Conservation (phyloP, 2,329 filamentous ascomycete genomes). For the Monilinia fructigena region DNA sequence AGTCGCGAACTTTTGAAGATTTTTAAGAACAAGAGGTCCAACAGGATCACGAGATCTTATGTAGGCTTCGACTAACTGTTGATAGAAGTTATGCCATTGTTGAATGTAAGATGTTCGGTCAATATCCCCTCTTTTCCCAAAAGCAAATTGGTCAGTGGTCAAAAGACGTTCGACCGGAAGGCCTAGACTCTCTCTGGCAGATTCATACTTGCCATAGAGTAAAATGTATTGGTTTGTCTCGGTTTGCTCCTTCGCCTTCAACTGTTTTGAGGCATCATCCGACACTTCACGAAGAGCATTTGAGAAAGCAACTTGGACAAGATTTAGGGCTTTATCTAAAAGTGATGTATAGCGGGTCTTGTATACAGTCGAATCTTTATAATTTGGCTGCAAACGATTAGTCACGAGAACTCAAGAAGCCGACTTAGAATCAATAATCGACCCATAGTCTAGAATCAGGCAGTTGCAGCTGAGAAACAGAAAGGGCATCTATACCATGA, state of each 20-base stretch:
- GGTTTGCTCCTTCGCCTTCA: slow-evolving; percentile 63
- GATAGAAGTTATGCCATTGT: slow-evolving; percentile 57
- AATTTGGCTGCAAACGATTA: slow-evolving; percentile 58
- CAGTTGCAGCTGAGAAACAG: neutral
- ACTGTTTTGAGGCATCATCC: slow-evolving; percentile 60
- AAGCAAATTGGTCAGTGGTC: slow-evolving; percentile 41
- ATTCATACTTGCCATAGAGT: slow-evolving; percentile 65
- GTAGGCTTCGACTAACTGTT: slow-evolving; percentile 54
- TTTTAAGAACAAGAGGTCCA: slow-evolving; percentile 56
- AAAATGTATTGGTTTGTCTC: slow-evolving; percentile 71
- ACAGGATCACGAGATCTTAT: slow-evolving; percentile 48
- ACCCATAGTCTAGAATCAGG: neutral
- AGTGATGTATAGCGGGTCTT: slow-evolving; percentile 83
- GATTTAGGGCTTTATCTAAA: slow-evolving; percentile 63
- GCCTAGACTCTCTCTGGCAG: slow-evolving; percentile 54
- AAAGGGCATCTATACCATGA: neutral
- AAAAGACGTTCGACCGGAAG: slow-evolving; percentile 61
- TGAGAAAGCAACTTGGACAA: slow-evolving; percentile 46
- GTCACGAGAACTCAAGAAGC: slow-evolving; percentile 29
- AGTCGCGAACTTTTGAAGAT: slow-evolving; percentile 48
- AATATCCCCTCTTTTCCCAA: slow-evolving; percentile 57
- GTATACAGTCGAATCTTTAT: slow-evolving; percentile 85
- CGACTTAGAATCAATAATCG: neutral
- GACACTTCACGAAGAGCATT: slow-evolving; percentile 49
- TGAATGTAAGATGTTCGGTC: slow-evolving; percentile 59